Conservation (phyloP, 257 asterid genomes). For the Lantana camara region DNA sequence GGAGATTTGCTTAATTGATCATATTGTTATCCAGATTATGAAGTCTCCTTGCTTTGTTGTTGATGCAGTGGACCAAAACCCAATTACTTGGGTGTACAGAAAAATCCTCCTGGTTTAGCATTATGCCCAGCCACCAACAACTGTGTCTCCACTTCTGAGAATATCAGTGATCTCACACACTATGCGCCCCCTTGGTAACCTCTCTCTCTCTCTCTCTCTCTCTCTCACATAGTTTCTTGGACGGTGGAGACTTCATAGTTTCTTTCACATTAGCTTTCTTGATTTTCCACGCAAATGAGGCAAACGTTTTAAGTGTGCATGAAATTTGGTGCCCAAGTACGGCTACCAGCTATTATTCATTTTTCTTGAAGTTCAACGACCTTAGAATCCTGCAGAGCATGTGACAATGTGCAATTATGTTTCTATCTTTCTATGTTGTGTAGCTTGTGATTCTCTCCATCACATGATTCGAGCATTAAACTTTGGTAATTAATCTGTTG, state of each 20-base stretch:
- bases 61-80: conserved; percentile 7
- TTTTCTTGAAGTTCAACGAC: too few relatives aligned
- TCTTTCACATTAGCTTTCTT: neutral
- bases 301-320: neutral
- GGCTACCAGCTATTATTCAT: neutral
- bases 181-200: neutral
- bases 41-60: neutral
- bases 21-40: neutral
- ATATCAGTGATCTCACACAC: neutral
- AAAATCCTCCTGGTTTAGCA: neutral
- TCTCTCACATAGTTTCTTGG: neutral
- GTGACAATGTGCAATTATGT: too few relatives aligned
- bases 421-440: too few relatives aligned
- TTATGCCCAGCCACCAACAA: conserved; percentile 3
- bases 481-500: too few relatives aligned
- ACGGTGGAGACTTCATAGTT: neutral
- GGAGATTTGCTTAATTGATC: neutral
- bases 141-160: neutral
- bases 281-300: neutral
- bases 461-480: too few relatives aligned
- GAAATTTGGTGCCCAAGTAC: neutral
- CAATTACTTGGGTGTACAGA: conserved; percentile 5
- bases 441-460: too few relatives aligned
- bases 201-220: neutral
- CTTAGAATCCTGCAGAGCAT: too few relatives aligned